These are phyloP conservation scores for Ambrosia artemisiifolia DNA, from an alignment of 129 eudicot genomes.

Conservation along the genomic window DNA sequence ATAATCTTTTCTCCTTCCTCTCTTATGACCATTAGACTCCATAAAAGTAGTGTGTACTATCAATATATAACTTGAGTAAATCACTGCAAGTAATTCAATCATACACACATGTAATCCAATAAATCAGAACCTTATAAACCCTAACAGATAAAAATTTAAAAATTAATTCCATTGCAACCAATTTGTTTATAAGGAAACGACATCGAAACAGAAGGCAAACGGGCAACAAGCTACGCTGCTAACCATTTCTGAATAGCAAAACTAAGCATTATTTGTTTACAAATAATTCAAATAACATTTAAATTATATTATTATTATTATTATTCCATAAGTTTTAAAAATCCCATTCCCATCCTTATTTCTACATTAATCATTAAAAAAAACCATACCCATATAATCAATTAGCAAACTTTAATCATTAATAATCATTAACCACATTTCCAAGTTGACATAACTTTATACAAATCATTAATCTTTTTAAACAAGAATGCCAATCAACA, in stretches of 20 bases:
- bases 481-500: no score
- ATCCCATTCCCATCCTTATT: conserved; percentile 16
- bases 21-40: conserved; percentile 58
- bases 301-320: no score
- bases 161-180: neutral
- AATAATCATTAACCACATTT: neutral
- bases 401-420: neutral
- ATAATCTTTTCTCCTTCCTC: conserved; percentile 45
- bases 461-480: neutral
- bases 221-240: no score
- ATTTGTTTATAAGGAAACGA: neutral
- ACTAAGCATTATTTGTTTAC: no score
- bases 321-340: neutral
- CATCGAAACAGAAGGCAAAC: no score
- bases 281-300: no score
- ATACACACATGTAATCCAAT: conserved; percentile 13
- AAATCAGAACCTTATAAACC: neutral
- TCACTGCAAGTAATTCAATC: conserved; percentile 13
- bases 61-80: neutral
- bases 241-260: no score
- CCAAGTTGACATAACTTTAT: conserved; percentile 1
- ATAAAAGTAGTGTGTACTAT: conserved; percentile 28
- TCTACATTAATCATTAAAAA: conserved; percentile 5
- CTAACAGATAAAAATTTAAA: no score
- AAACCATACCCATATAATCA: neutral